Evolutionary conservation across 192 early-diverging fungal genomes (phyloP).

Genomic region (Coemansia sp.): DNA sequence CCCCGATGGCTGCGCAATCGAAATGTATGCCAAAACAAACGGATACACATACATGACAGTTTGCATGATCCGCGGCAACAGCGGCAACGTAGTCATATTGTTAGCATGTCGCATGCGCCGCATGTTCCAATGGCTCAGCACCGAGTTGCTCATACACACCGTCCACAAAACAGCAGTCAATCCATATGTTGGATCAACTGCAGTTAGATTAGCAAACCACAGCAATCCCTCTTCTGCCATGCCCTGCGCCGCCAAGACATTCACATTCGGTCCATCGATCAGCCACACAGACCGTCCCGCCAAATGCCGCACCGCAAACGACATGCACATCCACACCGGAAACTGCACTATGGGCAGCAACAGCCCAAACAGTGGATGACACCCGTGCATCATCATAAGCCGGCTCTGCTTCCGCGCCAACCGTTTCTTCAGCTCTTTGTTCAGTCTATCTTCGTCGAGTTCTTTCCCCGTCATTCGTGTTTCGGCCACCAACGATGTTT

Average conservation of each 20-base stretch:
- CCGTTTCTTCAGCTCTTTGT: constrained; percentile 1
- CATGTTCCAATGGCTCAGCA: constrained; percentile 1
- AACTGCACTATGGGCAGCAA: constrained; percentile 36
- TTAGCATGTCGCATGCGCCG: no score
- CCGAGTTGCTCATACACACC: constrained; percentile 18
- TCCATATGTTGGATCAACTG: constrained; percentile 14
- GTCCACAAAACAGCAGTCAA: constrained; percentile 14
- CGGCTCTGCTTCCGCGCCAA: constrained; percentile 21
- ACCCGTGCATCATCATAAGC: constrained; percentile 36
- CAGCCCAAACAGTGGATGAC: constrained; percentile 32
- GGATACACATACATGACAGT: constrained; percentile 4
- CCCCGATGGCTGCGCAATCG: constrained; percentile 14
- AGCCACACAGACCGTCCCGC: constrained; percentile 13
- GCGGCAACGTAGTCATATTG: no score
- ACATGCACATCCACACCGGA: constrained; percentile 46
- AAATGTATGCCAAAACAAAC: constrained; percentile 2
- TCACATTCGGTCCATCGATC: neutral
- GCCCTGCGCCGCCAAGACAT: constrained; percentile 12
- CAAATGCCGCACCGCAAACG: constrained; percentile 34
- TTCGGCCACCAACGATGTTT: neutral
- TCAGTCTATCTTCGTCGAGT: constrained; percentile 9
- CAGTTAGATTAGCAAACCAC: constrained; percentile 40
- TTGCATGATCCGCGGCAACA: neutral
- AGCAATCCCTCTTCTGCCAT: constrained; percentile 36
- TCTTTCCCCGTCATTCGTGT: neutral